A percentile compares a stretch with the other conserved stretches of the same genome.
These are phyloP conservation scores for Isatis tinctoria DNA, from an alignment of 345 rosid genomes.

Conservation along the genomic window DNA sequence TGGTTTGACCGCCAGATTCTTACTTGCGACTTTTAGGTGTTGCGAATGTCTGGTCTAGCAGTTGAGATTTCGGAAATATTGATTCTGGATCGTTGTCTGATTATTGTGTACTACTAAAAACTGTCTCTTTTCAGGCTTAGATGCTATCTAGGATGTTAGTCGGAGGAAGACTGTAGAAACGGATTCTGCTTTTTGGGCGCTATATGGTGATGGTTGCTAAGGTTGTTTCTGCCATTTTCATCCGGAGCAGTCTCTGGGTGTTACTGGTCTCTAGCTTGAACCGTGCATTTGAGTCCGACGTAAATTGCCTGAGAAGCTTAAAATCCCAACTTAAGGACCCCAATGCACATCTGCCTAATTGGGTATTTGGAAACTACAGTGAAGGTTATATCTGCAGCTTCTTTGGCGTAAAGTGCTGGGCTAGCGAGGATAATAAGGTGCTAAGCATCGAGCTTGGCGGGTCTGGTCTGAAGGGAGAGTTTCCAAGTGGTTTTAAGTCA, in stretches of 20 bases:
- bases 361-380: conserved; percentile 11
- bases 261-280: conserved; percentile 37
- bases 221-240: neutral
- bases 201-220: conserved; percentile 25
- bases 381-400: conserved; percentile 20
- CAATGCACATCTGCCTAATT: conserved; percentile 23
- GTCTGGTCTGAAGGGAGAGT: conserved; percentile 27
- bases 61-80: neutral
- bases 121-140: too few species aligned
- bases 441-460: conserved; percentile 3
- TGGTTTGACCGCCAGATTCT: neutral
- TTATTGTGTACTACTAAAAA: too few species aligned
- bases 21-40: neutral
- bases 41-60: neutral
- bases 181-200: neutral
- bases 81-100: too few species aligned
- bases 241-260: conserved; percentile 33
- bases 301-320: conserved; percentile 47
- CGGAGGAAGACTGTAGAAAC: too few species aligned
- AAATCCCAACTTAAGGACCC: conserved; percentile 47
- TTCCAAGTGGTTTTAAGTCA: conserved; percentile 22
- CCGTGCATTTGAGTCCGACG: conserved; percentile 38
- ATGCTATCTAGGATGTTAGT: too few species aligned
- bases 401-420: conserved; percentile 23
- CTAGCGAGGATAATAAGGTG: neutral